Percentiles rank a stretch among this genome's conserved stretches.
These are phyloP conservation scores for Porodaedalea pini DNA, from an alignment of 1,284 basidiomycete genomes.

Conservation along the genomic window DNA sequence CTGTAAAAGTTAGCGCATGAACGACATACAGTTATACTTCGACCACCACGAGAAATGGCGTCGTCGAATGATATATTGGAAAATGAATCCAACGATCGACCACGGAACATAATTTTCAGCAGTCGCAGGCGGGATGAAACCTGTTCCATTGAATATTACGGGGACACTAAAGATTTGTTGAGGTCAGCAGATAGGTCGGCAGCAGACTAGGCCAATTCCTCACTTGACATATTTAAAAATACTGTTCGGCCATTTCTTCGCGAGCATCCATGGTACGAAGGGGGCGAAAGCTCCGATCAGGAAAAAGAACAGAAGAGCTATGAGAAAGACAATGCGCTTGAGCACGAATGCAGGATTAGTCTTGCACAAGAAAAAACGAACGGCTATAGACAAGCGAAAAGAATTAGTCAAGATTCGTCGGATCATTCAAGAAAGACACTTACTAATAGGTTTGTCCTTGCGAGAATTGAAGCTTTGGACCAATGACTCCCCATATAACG, in stretches of 20 bases:
- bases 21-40: constrained; percentile 41
- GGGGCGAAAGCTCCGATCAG: constrained; percentile 43
- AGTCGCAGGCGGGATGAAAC: constrained; percentile 45
- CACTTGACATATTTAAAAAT: constrained; percentile 25
- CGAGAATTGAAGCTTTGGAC: constrained; percentile 32
- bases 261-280: constrained; percentile 34
- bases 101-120: constrained; percentile 52
- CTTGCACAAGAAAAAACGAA: not conserved
- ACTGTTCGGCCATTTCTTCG: constrained; percentile 27
- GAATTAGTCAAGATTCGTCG: constrained; percentile 20
- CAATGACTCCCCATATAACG: constrained; percentile 35
- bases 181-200: constrained; percentile 6
- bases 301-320: constrained; percentile 43
- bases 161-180: not conserved
- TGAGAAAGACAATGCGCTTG: too few relatives aligned
- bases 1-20: too few relatives aligned
- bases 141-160: constrained; percentile 44
- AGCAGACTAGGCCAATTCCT: constrained; percentile 40
- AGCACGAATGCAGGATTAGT: too few relatives aligned
- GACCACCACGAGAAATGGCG: constrained; percentile 28
- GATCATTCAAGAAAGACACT: constrained; percentile 29
- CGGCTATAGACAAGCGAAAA: not conserved
- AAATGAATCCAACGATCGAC: constrained; percentile 46
- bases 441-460: too few relatives aligned
- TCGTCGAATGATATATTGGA: constrained; percentile 34